These are phyloP conservation scores for Panaeolus papilionaceus DNA, from an alignment of 768 basidiomycete genomes.

Conservation along the genomic window DNA sequence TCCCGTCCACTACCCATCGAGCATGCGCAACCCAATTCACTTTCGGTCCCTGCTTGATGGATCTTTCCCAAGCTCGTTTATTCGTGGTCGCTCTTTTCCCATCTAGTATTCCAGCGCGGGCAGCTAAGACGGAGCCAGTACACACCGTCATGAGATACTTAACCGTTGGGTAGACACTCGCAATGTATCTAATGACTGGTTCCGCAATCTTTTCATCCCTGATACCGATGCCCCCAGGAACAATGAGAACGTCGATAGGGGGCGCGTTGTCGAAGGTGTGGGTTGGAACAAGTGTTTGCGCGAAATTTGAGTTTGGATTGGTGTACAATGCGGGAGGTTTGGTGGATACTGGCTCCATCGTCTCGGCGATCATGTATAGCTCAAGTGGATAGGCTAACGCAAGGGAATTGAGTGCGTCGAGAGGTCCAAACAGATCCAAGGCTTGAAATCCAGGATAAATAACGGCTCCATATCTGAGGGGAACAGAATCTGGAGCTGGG, in stretches of 20 bases:
- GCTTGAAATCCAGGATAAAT: slow-evolving; percentile 41
- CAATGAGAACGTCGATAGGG: slow-evolving; percentile 42
- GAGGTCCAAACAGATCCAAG: slow-evolving; percentile 41
- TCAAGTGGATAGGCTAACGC: slow-evolving; percentile 33
- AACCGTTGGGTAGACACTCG: slow-evolving; percentile 39
- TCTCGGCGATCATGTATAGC: slow-evolving; percentile 38
- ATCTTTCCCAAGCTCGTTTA: slow-evolving; percentile 39
- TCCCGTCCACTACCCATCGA: slow-evolving; percentile 54
- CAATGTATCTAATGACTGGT: slow-evolving; percentile 38
- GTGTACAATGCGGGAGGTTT: slow-evolving; percentile 26
- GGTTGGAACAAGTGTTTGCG: slow-evolving; percentile 44
- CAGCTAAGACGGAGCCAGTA: slow-evolving; percentile 46
- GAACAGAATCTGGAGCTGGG: slow-evolving; percentile 25
- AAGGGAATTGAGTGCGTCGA: slow-evolving; percentile 40
- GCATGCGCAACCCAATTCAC: slow-evolving; percentile 52
- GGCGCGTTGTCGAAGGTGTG: slow-evolving; percentile 44
- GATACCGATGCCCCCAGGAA: slow-evolving; percentile 37
- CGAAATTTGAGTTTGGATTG: slow-evolving; percentile 33
- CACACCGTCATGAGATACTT: slow-evolving; percentile 51
- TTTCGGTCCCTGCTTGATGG: slow-evolving; percentile 32
- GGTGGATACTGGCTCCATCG: slow-evolving; percentile 42
- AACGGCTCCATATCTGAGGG: slow-evolving; percentile 35
- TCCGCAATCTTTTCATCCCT: slow-evolving; percentile 31
- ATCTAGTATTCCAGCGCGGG: slow-evolving; percentile 47
- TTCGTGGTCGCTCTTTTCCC: slow-evolving; percentile 51